A percentile compares a stretch with the other conserved stretches of the same genome.
phyloP scores from a whole-genome alignment of 129 eudicot genomes.

The Dittrichia graveolens region DNA sequence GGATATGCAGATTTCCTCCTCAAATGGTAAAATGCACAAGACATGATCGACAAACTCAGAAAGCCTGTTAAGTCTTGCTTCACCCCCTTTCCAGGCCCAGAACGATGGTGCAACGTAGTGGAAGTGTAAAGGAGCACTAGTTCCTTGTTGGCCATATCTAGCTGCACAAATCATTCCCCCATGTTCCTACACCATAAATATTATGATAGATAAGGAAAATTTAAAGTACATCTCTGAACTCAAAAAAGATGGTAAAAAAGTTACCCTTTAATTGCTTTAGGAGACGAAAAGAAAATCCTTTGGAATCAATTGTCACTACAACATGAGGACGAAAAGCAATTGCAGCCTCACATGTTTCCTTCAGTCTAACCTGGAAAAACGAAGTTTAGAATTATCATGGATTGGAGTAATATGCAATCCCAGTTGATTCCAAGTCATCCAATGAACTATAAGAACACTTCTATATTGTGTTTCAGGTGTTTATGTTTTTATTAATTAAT shows the following conservation, averaged over 20 bases:
- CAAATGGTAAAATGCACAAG: constrained; percentile 91
- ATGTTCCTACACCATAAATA: constrained; percentile 57
- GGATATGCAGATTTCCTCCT: constrained; percentile 63
- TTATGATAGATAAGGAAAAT: constrained; percentile 28
- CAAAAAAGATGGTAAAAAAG: not conserved
- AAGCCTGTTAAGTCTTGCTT: constrained; percentile 77
- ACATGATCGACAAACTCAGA: constrained; percentile 74
- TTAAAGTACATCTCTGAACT: not conserved
- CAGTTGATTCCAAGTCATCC: not conserved
- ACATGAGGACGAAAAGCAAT: constrained; percentile 73
- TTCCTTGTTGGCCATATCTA: constrained; percentile 51
- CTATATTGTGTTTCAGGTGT: constrained; percentile 7
- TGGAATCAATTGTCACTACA: constrained; percentile 86
- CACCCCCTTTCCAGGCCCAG: constrained; percentile 99
- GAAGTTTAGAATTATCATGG: constrained; percentile 8
- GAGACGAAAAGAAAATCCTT: constrained; percentile 91
- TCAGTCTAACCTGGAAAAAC: constrained; percentile 60
- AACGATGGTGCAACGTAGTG: constrained; percentile 97
- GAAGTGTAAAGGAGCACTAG: constrained; percentile 62
- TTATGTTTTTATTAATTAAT: not conserved
- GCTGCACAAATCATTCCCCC: constrained; percentile 78
- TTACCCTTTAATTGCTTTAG: constrained; percentile 76
- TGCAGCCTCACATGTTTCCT: constrained; percentile 75
- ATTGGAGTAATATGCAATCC: constrained; percentile 8
- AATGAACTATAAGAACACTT: not conserved